Evolutionary conservation across 352 stramenopile genomes (phyloP), one percentile per base, ranked within the genome.

Genomic region (Pythium volutum): DNA sequence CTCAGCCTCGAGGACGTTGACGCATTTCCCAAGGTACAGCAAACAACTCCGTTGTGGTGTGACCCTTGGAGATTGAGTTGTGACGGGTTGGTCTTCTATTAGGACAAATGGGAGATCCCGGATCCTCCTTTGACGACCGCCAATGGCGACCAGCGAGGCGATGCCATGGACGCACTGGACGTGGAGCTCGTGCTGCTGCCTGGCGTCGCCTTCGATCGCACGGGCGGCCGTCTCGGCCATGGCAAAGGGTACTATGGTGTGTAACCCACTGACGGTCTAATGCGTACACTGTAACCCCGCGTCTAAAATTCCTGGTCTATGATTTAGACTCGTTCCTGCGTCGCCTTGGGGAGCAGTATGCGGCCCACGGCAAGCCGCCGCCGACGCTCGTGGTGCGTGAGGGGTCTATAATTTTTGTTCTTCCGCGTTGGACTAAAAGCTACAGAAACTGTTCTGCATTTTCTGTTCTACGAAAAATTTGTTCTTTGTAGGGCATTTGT

Each of bases 91-190:
- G 31, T 4, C 31, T 36, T 36, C 31, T 36, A 36, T 36, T n/a
- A 95, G 79, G 87, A 92, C 72, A 95, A 93, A 55, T 97, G 87
- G 88, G 71, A 85, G 48, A 97, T 97, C 42, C 85, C 84, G 18
- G 84, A 97, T 49, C 88, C 86, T 14, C 69, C 81, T 31, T 41
- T 89, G 27, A 48, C 59, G 9, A 57, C 46, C 11, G 42, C 64
- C 0, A 52, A 59, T 16, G 79, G 76, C 0, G 18, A 26, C 1
- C 22, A 42, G 23, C 76, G 82, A 29, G 66, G 74, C 25, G 72
- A 91, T 34, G 74, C 81, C 4, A 60, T 90, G 18, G 60, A 66
- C 26, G 59, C 63, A 1, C 46, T 74, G 18, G 81, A 92, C 34
- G 42, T 95, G 29, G 84, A 95, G 36, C 67, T 97, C 29, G 77